These are phyloP conservation scores for Boletus insuetus DNA, from an alignment of 768 basidiomycete genomes.

Conservation along the genomic window DNA sequence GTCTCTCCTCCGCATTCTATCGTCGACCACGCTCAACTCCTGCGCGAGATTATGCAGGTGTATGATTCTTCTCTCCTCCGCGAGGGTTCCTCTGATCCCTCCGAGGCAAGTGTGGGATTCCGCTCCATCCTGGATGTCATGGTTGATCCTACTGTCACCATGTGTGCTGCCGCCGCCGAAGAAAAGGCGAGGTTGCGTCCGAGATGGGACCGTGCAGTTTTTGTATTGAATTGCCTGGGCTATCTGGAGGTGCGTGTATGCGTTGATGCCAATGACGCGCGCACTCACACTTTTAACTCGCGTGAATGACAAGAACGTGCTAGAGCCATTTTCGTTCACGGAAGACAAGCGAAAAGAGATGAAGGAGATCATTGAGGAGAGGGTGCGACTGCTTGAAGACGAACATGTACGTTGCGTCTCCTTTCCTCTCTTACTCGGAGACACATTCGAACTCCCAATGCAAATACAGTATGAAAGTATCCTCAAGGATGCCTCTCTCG, in stretches of 20 bases:
- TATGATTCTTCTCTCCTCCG: slow-evolving; percentile 84
- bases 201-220: slow-evolving; percentile 80
- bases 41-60: slow-evolving; percentile 86
- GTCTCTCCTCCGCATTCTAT: slow-evolving; percentile 73
- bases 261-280: too few species aligned
- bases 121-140: slow-evolving; percentile 70
- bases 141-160: slow-evolving; percentile 78
- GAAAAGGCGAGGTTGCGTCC: slow-evolving; percentile 54
- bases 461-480: slow-evolving; percentile 17
- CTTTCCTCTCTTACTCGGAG: background rate
- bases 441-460: too few species aligned
- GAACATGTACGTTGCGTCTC: slow-evolving; percentile 67
- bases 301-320: slow-evolving; percentile 46
- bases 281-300: background rate
- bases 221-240: slow-evolving; percentile 80
- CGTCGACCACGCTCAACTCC: slow-evolving; percentile 77
- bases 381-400: slow-evolving; percentile 65
- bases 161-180: slow-evolving; percentile 67
- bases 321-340: slow-evolving; percentile 71
- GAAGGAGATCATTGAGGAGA: slow-evolving; percentile 55
- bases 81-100: slow-evolving; percentile 28
- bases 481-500: slow-evolving; percentile 28
- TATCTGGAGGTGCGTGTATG: slow-evolving; percentile 66
- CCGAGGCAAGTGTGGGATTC: slow-evolving; percentile 18
- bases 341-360: slow-evolving; percentile 55